Evolutionary conservation across 2,329 filamentous ascomycete species (phyloP).

Genomic region (Chaetomium olivaceum): DNA sequence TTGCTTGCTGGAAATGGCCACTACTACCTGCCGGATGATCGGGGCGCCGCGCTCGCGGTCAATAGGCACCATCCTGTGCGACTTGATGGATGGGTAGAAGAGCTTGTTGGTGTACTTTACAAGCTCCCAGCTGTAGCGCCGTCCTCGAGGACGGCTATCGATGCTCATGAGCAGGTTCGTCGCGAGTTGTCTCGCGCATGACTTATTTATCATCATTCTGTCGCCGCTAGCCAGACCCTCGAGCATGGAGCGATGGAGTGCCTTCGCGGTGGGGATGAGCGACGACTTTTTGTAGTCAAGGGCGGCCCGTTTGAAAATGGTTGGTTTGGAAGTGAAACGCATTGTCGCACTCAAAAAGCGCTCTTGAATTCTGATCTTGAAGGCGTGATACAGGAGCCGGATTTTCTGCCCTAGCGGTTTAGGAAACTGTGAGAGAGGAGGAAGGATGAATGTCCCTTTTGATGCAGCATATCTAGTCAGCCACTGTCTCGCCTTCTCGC

Average conservation of each 20-base stretch:
- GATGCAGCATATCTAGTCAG: slow-evolving; percentile 6
- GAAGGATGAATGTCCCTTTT: slow-evolving; percentile 51
- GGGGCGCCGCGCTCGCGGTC: slow-evolving; percentile 42
- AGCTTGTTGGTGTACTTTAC: slow-evolving; percentile 48
- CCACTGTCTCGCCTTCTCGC: background rate
- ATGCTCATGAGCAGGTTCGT: slow-evolving; percentile 55
- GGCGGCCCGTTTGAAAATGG: slow-evolving; percentile 44
- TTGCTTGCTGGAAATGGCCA: slow-evolving; percentile 60
- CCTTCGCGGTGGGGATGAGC: slow-evolving; percentile 56
- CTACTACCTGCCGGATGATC: slow-evolving; percentile 59
- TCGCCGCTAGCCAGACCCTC: slow-evolving; percentile 62
- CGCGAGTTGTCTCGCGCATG: slow-evolving; percentile 57
- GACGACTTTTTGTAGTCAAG: slow-evolving; percentile 46
- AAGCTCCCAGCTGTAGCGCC: slow-evolving; percentile 56
- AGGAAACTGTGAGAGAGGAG: slow-evolving; percentile 41
- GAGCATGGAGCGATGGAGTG: slow-evolving; percentile 62
- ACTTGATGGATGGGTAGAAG: slow-evolving; percentile 53
- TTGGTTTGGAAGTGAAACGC: slow-evolving; percentile 50
- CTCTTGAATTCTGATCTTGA: slow-evolving; percentile 38
- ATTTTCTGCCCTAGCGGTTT: slow-evolving; percentile 13
- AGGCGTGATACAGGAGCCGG: slow-evolving; percentile 13
- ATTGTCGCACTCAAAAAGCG: slow-evolving; percentile 43
- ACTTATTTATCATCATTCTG: slow-evolving; percentile 47
- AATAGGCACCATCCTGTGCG: slow-evolving; percentile 55
- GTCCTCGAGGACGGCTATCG: slow-evolving; percentile 48